Percentiles rank a stretch among this genome's conserved stretches.
phyloP scores from a whole-genome alignment of 768 basidiomycete species.

The Trichaptum fuscoviolaceum region DNA sequence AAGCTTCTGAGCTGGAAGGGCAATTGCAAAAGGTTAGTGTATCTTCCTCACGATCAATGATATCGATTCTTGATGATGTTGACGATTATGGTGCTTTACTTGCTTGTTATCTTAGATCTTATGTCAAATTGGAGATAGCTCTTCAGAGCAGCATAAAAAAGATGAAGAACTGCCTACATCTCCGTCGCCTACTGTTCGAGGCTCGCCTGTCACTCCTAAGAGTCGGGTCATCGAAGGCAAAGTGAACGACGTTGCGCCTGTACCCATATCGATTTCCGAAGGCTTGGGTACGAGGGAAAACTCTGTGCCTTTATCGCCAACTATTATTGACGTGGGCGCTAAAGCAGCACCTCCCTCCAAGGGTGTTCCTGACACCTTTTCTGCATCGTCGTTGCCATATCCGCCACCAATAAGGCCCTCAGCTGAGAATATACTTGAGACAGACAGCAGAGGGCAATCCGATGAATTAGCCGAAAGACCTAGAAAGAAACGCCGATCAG shows the following conservation, averaged over 20 bases:
- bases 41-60: background rate
- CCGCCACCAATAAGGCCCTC: background rate
- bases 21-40: background rate
- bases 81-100: background rate
- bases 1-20: background rate
- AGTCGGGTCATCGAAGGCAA: background rate
- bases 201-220: background rate
- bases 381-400: background rate
- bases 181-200: background rate
- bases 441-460: background rate
- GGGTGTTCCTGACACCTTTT: no score
- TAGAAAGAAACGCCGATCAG: background rate
- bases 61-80: background rate
- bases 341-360: no score
- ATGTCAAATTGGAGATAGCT: background rate
- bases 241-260: no score
- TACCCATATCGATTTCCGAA: no score
- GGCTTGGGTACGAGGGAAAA: no score
- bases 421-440: background rate
- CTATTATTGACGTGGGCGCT: no score
- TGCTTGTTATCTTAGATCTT: background rate
- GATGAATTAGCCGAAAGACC: background rate
- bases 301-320: no score
- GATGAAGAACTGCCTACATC: background rate
- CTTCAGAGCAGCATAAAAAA: background rate